These are phyloP conservation scores for Penicillium sp. DNA, from an alignment of 2,329 filamentous ascomycete species.

Conservation along the genomic window DNA sequence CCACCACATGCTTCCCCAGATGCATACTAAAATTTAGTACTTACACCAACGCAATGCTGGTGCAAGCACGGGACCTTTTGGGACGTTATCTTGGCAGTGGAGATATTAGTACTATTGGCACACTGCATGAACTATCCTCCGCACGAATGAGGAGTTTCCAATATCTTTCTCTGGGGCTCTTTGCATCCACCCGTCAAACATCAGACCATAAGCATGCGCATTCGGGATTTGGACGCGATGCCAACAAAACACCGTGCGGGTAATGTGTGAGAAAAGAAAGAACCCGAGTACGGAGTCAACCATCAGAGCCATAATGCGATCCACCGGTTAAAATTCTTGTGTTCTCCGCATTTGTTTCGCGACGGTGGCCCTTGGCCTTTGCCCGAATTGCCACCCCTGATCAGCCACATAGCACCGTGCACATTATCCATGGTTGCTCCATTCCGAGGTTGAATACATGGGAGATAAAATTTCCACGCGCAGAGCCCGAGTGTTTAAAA, in stretches of 20 bases:
- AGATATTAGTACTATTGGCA: neutral
- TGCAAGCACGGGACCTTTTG: neutral
- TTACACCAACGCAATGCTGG: neutral
- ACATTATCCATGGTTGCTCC: neutral
- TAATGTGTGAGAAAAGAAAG: neutral
- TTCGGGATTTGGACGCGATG: neutral
- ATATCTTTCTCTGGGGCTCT: neutral
- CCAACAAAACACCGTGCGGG: neutral
- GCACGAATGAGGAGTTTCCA: neutral
- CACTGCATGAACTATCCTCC: neutral
- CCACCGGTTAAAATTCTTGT: neutral
- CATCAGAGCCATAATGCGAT: neutral
- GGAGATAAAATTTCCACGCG: neutral
- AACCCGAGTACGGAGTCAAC: neutral
- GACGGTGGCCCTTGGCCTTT: neutral
- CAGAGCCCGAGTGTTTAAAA: neutral
- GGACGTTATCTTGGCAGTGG: slow-evolving; percentile 1
- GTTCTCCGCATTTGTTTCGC: slow-evolving; percentile 1
- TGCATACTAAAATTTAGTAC: neutral
- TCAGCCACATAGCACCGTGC: slow-evolving; percentile 4
- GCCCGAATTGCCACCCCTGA: neutral
- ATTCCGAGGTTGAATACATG: neutral
- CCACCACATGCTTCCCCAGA: slow-evolving; percentile 1
- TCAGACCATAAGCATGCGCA: slow-evolving; percentile 5
- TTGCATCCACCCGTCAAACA: neutral